Evolutionary conservation across 371 early-diverging fungal species (phyloP).

Genomic region (Synchytrium microbalum): DNA sequence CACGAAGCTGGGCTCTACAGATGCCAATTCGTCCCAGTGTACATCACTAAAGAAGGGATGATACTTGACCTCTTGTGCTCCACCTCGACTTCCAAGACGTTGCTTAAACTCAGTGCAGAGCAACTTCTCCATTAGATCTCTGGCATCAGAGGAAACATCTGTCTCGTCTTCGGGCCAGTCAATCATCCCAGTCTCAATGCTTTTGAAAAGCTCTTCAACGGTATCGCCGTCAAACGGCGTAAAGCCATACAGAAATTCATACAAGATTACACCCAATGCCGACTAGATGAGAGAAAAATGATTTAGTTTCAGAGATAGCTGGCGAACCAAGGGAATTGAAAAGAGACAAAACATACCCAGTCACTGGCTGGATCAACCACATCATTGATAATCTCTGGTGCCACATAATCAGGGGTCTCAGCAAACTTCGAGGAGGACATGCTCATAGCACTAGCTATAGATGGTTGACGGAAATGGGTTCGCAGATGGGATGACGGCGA

Average conservation of each 20-base stretch:
- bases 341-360: constrained; percentile 61
- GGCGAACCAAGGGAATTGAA: no score
- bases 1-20: constrained; percentile 68
- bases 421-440: constrained; percentile 34
- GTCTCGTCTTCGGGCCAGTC: constrained; percentile 52
- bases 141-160: constrained; percentile 70
- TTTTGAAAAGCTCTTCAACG: constrained; percentile 77
- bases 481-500: neutral
- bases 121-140: constrained; percentile 77
- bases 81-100: constrained; percentile 61
- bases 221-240: constrained; percentile 83
- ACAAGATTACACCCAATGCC: constrained; percentile 83
- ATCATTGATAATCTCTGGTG: constrained; percentile 88
- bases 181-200: constrained; percentile 65
- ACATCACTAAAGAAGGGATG: constrained; percentile 88
- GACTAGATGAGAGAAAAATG: constrained; percentile 47
- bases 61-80: constrained; percentile 64
- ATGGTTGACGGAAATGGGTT: neutral
- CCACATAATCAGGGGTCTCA: constrained; percentile 96
- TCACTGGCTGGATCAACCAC: constrained; percentile 75
- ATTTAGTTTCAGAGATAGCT: constrained; percentile 3
- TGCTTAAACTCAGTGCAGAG: constrained; percentile 63
- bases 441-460: neutral
- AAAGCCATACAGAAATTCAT: constrained; percentile 79
- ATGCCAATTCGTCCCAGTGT: constrained; percentile 73